Conservation (phyloP, 2,329 filamentous ascomycete species). For the Pseudogymnoascus sp. region DNA sequence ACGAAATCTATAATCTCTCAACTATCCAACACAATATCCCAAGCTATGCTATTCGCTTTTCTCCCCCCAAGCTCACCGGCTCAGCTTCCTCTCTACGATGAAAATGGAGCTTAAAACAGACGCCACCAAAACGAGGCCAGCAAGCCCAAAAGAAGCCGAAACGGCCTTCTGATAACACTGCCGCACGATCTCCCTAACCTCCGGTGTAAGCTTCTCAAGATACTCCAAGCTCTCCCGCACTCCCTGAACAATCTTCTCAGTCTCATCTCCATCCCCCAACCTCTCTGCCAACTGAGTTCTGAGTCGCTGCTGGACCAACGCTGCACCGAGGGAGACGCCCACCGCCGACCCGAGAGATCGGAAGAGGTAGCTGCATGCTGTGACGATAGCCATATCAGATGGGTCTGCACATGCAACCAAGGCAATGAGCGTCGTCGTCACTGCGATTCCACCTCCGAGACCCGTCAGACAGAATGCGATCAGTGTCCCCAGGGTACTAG, state of each 20-base stretch:
- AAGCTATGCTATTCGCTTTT: neutral
- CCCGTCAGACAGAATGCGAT: slow-evolving; percentile 43
- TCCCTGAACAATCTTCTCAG: slow-evolving; percentile 56
- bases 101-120: slow-evolving; percentile 39
- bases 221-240: slow-evolving; percentile 65
- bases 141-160: slow-evolving; percentile 34
- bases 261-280: slow-evolving; percentile 49
- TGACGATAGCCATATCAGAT: slow-evolving; percentile 64
- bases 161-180: slow-evolving; percentile 52
- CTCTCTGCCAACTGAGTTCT: slow-evolving; percentile 45
- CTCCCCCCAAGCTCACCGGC: slow-evolving; percentile 14
- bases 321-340: slow-evolving; percentile 53
- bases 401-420: slow-evolving; percentile 61
- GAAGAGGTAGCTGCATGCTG: slow-evolving; percentile 75
- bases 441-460: slow-evolving; percentile 50
- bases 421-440: slow-evolving; percentile 64
- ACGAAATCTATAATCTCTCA: neutral
- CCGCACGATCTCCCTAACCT: slow-evolving; percentile 50
- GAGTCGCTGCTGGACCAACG: slow-evolving; percentile 62
- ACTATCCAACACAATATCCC: neutral
- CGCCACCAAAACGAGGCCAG: slow-evolving; percentile 29
- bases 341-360: slow-evolving; percentile 67
- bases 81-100: slow-evolving; percentile 48
- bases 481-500: slow-evolving; percentile 45
- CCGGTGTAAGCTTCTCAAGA: slow-evolving; percentile 55